Conservation (phyloP, 1,284 basidiomycete genomes). For the Melanopsichium pennsylvanicum region DNA sequence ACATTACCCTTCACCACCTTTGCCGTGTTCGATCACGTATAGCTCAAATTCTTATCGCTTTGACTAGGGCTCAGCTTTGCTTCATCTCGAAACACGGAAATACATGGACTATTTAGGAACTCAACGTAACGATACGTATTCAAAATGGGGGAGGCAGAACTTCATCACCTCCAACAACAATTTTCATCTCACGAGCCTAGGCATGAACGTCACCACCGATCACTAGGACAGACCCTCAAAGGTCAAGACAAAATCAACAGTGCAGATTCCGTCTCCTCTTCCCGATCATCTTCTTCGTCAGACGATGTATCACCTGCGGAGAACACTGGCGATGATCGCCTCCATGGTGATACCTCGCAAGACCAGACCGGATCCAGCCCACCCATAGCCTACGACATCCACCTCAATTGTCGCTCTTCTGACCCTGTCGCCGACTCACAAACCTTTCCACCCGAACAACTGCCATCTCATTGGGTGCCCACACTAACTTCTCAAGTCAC, state of each 20-base stretch:
- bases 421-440: slow-evolving; percentile 31
- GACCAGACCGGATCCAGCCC: too few species aligned
- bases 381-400: slow-evolving; percentile 17
- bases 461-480: slow-evolving; percentile 38
- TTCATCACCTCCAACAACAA: not conserved
- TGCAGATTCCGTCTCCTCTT: slow-evolving; percentile 15
- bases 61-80: not conserved
- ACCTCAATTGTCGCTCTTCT: slow-evolving; percentile 10
- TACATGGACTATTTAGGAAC: too few species aligned
- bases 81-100: too few species aligned
- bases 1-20: too few species aligned
- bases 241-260: slow-evolving; percentile 5
- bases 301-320: not conserved
- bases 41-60: not conserved
- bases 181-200: slow-evolving; percentile 1
- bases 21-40: too few species aligned
- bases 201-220: slow-evolving; percentile 9
- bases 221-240: slow-evolving; percentile 8
- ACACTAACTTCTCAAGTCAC: slow-evolving; percentile 18
- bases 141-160: not conserved
- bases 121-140: too few species aligned
- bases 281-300: slow-evolving; percentile 9
- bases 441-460: slow-evolving; percentile 6
- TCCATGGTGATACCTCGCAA: too few species aligned
- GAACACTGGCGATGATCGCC: too few species aligned